Percentiles rank a stretch among this genome's conserved stretches.
phyloP scores from a whole-genome alignment of 257 asterid genomes.

The Rauvolfia tetraphylla region DNA sequence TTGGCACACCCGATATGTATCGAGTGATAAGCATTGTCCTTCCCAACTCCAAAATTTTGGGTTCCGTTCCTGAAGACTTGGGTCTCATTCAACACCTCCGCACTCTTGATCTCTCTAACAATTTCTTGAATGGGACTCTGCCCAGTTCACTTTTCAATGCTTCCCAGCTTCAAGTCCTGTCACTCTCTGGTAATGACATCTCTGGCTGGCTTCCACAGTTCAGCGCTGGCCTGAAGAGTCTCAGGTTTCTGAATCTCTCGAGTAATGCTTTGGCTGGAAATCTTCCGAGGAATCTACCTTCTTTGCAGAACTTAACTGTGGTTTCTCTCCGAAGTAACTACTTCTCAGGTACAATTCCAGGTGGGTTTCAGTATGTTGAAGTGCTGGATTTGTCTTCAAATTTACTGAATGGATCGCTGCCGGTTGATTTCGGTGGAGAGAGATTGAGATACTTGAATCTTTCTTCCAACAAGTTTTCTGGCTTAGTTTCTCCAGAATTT shows the following conservation, averaged over 20 bases:
- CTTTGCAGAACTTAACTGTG: slow-evolving; percentile 35
- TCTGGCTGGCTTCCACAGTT: slow-evolving; percentile 48
- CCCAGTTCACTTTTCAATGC: slow-evolving; percentile 63
- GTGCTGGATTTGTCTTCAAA: slow-evolving; percentile 66
- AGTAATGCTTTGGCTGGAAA: slow-evolving; percentile 53
- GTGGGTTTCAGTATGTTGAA: slow-evolving; percentile 38
- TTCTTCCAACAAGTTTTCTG: slow-evolving; percentile 71
- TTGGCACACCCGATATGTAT: slow-evolving; percentile 25
- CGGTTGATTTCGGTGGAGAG: slow-evolving; percentile 60
- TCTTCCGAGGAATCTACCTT: slow-evolving; percentile 39
- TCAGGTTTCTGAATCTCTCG: slow-evolving; percentile 55
- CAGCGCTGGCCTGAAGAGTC: slow-evolving; percentile 15
- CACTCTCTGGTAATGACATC: slow-evolving; percentile 46
- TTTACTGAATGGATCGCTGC: slow-evolving; percentile 60
- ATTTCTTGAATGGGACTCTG: slow-evolving; percentile 65
- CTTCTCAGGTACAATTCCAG: slow-evolving; percentile 54
- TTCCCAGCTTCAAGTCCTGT: slow-evolving; percentile 48
- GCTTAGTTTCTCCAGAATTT: slow-evolving; percentile 46
- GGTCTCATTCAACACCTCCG: slow-evolving; percentile 57
- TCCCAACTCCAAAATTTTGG: slow-evolving; percentile 54
- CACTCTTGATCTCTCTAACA: slow-evolving; percentile 63
- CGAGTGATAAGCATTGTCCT: slow-evolving; percentile 51
- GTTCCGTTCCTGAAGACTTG: slow-evolving; percentile 58
- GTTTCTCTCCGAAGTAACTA: slow-evolving; percentile 56
- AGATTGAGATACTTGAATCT: slow-evolving; percentile 62